These are phyloP conservation scores for Anaeramoeba flamelloides DNA, from an alignment of 78 protist species.

Conservation along the genomic window DNA sequence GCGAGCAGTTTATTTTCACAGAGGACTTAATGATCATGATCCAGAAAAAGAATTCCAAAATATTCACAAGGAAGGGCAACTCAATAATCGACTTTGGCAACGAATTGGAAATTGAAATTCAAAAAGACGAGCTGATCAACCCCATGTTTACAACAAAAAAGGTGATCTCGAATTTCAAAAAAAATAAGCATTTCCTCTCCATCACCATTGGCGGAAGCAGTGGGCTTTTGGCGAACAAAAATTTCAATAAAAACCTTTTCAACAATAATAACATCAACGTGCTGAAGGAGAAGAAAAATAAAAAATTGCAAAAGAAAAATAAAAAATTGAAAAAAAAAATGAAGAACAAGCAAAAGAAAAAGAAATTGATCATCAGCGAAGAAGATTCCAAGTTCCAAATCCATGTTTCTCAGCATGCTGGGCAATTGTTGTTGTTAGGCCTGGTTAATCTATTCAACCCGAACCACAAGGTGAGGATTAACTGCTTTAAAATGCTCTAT, in stretches of 20 bases:
- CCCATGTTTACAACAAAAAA: too few relatives aligned
- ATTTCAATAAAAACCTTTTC: not conserved
- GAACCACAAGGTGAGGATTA: not conserved
- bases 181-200: not conserved
- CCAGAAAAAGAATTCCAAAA: too few relatives aligned
- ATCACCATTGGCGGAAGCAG: not conserved
- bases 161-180: not conserved
- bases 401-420: not conserved
- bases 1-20: conserved; percentile 2
- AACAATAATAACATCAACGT: not conserved
- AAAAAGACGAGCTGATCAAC: too few relatives aligned
- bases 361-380: not conserved
- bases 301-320: not conserved
- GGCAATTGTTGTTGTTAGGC: not conserved
- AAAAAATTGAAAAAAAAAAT: not conserved
- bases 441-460: not conserved
- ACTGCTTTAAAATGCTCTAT: not conserved
- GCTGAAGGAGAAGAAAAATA: not conserved
- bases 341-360: not conserved
- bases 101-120: too few relatives aligned
- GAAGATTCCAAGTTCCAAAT: not conserved
- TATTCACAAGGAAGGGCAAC: too few relatives aligned
- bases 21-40: too few relatives aligned
- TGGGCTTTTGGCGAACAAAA: not conserved
- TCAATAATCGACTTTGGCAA: too few relatives aligned